phyloP scores from a whole-genome alignment of 2,329 filamentous ascomycete genomes.

The Septoria petroselini region DNA sequence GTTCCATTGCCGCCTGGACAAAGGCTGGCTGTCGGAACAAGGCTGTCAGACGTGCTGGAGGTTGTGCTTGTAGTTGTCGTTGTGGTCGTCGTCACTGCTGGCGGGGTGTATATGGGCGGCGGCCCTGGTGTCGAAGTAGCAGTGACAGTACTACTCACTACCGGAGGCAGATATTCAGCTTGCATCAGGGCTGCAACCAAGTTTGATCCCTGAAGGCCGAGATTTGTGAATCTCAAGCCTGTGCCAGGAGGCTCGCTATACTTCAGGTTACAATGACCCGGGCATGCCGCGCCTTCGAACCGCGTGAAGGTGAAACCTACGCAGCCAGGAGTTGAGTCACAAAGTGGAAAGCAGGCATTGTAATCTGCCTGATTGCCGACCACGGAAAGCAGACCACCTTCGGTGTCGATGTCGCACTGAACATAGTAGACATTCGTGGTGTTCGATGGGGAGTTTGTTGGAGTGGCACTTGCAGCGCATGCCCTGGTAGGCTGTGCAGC shows the following conservation, averaged over 20 bases:
- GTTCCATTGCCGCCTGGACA: conserved; percentile 1
- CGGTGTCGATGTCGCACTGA: conserved; percentile 5
- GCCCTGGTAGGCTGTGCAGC: neutral
- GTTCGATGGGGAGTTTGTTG: neutral
- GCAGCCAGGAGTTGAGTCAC: neutral
- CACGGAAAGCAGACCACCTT: neutral
- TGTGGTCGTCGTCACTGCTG: neutral
- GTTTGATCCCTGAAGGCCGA: neutral
- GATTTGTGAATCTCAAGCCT: neutral
- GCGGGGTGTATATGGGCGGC: neutral
- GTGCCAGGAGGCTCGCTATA: neutral
- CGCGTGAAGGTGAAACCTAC: neutral
- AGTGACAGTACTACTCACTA: neutral
- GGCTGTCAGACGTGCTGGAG: neutral
- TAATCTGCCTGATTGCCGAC: neutral
- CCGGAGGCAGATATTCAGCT: neutral
- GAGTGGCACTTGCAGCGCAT: neutral
- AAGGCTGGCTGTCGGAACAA: neutral
- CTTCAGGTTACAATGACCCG: conserved; percentile 1
- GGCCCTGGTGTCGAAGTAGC: neutral
- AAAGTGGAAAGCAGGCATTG: neutral
- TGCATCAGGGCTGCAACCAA: neutral
- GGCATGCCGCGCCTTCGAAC: neutral
- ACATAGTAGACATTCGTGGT: conserved; percentile 3
- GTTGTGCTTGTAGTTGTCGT: neutral